Evolutionary conservation across 192 early-diverging fungal genomes (phyloP), one percentile per base, ranked within the genome.

Genomic region (Rhizophagus clarus): DNA sequence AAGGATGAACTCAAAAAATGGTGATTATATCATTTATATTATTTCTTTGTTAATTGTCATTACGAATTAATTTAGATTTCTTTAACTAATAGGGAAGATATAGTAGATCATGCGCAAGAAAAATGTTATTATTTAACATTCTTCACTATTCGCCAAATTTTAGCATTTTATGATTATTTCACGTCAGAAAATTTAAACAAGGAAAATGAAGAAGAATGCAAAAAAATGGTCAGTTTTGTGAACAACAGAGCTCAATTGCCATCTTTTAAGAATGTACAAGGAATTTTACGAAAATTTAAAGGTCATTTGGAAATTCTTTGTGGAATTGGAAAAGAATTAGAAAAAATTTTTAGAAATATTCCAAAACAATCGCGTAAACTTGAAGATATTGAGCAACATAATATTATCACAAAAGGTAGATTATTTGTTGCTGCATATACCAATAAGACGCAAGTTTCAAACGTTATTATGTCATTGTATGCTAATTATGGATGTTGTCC

Each of bases 101-200:
- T 71, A 12, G 49, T 79, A 1, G 49, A 71, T n/a, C 3, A 12
- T 37, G 17, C 31, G 34, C 77, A 79, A 60, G 77, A 71, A 79
- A 4, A 77, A 42, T 28, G 70, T 56, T 81, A 77, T 68, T 81
- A 76, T 22, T 28, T 81, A 29, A 81, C 74, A 61, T 81, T 77
- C 10, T 81, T 68, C 28, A 8, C 68, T 20, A 74, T n/a, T 34
- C 32, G 75, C 8, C 80, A 81, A 51, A 75, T 81, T 51, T 70
- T 75, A 14, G 29, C 49, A 60, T 75, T 77, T 17, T 70, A 61
- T 42, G 80, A 81, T 32, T 76, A 77, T 77, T 81, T 77, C 26
- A 77, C 20, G 11, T 34, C 32, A 61, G 67, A 74, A 47, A 29
- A 66, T 51, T 10, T 4, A 29, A 37, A 45, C 3, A 29, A 47